These are phyloP conservation scores for Avena sativa DNA, from an alignment of 176 grass and related monocot genomes.

Conservation along the genomic window DNA sequence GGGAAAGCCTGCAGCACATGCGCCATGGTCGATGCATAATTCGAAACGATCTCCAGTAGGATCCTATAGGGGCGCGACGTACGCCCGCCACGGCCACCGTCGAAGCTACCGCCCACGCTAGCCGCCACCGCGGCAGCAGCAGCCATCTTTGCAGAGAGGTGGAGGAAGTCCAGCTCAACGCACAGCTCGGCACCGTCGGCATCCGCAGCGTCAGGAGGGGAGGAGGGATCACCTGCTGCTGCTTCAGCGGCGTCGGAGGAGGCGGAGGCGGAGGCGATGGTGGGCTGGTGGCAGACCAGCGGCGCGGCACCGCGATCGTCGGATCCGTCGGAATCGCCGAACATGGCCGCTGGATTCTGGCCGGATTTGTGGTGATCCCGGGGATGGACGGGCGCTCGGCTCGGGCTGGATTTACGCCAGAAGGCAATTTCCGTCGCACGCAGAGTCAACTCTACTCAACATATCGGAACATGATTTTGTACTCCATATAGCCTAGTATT, in stretches of 20 bases:
- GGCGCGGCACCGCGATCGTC: conserved; percentile 36
- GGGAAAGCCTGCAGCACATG: conserved; percentile 71
- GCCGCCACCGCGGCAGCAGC: not conserved
- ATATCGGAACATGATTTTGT: too few relatives aligned
- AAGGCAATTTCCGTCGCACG: too few relatives aligned
- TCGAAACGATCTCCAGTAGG: conserved; percentile 65
- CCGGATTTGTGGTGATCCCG: not conserved
- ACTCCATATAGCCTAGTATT: too few relatives aligned
- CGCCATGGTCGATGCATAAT: conserved; percentile 58
- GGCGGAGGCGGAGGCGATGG: too few relatives aligned
- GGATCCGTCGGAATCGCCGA: conserved; percentile 64
- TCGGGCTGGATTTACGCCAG: conserved; percentile 44
- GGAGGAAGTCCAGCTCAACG: conserved; percentile 53
- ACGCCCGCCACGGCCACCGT: conserved; percentile 59
- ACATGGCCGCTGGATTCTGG: conserved; percentile 49
- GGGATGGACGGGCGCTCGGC: not conserved
- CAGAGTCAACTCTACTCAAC: too few relatives aligned
- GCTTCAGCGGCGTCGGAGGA: too few relatives aligned
- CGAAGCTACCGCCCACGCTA: conserved; percentile 59
- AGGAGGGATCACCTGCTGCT: too few relatives aligned
- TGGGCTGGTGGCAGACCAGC: too few relatives aligned
- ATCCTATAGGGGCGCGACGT: conserved; percentile 57
- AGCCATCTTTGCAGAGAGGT: conserved; percentile 66
- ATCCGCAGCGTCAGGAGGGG: too few relatives aligned
- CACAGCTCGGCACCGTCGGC: too few relatives aligned